Conservation (phyloP, 2,329 filamentous ascomycete genomes). For the Scedosporium aurantiacum region DNA sequence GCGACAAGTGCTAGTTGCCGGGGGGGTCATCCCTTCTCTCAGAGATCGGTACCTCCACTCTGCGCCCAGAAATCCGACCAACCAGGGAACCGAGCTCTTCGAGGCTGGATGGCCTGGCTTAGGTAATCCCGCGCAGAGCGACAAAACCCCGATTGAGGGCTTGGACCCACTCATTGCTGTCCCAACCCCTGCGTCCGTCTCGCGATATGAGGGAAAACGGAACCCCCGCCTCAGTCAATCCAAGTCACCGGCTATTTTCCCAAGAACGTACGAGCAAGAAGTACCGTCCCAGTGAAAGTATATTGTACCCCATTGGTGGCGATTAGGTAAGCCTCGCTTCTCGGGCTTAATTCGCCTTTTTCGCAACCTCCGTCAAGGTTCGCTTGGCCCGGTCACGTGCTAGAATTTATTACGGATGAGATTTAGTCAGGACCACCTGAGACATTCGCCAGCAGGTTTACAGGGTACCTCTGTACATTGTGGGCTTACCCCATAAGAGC, state of each 20-base stretch:
- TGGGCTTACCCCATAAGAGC: background rate
- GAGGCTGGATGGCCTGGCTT: background rate
- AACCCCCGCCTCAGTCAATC: background rate
- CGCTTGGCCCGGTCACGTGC: background rate
- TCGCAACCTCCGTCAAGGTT: no score
- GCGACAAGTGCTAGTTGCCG: conserved; percentile 1
- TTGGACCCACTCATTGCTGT: background rate
- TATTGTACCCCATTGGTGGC: background rate
- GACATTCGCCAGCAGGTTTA: background rate
- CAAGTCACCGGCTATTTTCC: background rate
- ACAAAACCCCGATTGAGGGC: background rate
- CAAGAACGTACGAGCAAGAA: background rate
- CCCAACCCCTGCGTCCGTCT: background rate
- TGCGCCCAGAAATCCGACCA: background rate
- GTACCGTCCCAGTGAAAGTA: no score
- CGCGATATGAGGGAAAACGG: background rate
- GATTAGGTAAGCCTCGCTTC: background rate
- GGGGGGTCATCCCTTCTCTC: conserved; percentile 1
- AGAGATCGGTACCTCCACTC: background rate
- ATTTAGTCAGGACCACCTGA: background rate
- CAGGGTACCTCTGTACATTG: no score
- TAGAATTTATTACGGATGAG: background rate
- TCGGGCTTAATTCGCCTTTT: background rate
- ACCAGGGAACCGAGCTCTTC: background rate
- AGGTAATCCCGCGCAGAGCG: background rate